Base-by-base conservation (phyloP, 345 rosid genomes). In the Ailanthus altissimus region DNA sequence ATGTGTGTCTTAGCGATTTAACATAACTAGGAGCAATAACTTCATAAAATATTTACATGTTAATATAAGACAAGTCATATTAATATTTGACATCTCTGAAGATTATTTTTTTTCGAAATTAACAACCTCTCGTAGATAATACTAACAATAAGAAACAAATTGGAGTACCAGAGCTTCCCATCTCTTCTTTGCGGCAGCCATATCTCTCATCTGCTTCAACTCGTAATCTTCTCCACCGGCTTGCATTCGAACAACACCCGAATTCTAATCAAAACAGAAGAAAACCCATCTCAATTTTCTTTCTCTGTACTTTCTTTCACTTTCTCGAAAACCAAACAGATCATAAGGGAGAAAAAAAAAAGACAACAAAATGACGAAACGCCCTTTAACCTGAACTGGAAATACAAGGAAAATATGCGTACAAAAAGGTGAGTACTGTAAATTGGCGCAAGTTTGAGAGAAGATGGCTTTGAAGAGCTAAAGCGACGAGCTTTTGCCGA, bases 131-230 rank as follows among this genome's bases (percentile, higher is more conserved):
- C 43, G 2, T 28, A 15, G 18, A 69, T 6, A 28, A 28, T n/a
- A 57, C 26, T 12, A 66, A 50, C 13, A 60, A n/a, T 21, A 13
- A 13, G 16, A 56, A 60, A 77, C 50, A 3, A 25, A 9, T 12
- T 21, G 50, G 32, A 15, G 23, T 88, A 95, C 99, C 98, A 93
- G 74, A 77, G 88, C 86, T 75, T 95, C 98, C 98, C 97, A 93
- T 89, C 96, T 90, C 86, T 92, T 95, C 89, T 88, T 90, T 25
- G 98, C 96, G 78, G 97, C 92, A 77, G 98, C 91, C 92, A 92
- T 85, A 79, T 92, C 98, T 84, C 88, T 90, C 92, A 92, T 83
- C 85, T 93, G 98, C 92, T 90, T 91, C 83, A 93, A 69, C 72
- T 90, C 96, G 79, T 76, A 82, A 79, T 93, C 97, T 82, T 92